These are phyloP conservation scores for Xylaria sp. DNA, from an alignment of 2,329 filamentous ascomycete genomes.

Conservation along the genomic window DNA sequence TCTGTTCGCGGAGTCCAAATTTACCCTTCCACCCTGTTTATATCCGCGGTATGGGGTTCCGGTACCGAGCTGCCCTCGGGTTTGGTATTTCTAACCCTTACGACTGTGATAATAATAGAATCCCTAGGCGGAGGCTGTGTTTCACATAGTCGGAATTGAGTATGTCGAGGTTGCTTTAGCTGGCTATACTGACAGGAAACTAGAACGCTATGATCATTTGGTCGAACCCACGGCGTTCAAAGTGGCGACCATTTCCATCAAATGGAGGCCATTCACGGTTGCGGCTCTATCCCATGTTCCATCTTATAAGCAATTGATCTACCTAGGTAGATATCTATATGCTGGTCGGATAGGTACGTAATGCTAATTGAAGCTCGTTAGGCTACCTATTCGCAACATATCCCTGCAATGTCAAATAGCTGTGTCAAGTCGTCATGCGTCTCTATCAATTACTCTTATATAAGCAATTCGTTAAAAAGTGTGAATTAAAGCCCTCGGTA, in stretches of 20 bases:
- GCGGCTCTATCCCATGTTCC: too few species aligned
- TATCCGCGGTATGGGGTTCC: neutral
- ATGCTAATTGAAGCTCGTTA: neutral
- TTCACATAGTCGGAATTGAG: too few species aligned
- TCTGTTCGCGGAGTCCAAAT: neutral
- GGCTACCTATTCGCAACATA: neutral
- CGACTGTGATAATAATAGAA: neutral
- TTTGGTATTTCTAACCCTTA: neutral
- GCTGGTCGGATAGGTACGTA: too few species aligned
- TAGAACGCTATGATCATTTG: too few species aligned
- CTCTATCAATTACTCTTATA: neutral
- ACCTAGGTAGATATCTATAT: neutral
- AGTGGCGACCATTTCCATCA: neutral
- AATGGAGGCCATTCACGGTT: neutral
- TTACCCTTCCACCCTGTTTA: neutral
- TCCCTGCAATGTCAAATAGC: neutral
- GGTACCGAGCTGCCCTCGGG: too few species aligned
- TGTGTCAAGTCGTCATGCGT: neutral
- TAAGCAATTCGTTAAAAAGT: slow-evolving; percentile 19
- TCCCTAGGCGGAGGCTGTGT: neutral
- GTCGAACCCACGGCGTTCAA: too few species aligned
- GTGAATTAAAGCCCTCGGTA: slow-evolving; percentile 30
- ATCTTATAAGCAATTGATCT: too few species aligned
- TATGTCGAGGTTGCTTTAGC: neutral
- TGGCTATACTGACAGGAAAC: neutral